Base-by-base conservation (phyloP, 805 yeast genomes). In the Diddensiella santjacobensis region DNA sequence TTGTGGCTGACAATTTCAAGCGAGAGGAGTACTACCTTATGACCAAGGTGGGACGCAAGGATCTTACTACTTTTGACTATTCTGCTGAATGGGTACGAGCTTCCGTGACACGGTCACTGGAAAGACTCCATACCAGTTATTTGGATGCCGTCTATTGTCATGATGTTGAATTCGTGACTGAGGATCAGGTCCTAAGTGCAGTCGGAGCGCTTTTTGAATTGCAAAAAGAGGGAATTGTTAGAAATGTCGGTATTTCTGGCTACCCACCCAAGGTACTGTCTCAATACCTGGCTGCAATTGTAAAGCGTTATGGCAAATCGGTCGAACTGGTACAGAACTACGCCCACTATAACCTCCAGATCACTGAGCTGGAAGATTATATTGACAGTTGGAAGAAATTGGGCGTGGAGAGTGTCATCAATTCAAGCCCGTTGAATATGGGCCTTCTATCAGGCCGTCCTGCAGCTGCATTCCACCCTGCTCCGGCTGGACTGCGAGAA, bases 371-470 rank as follows among this genome's bases (percentile, higher is more conserved):
- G 18, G 66, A 73, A 0, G 69, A 68, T 36, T 79, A 87, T 56
- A 64, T 74, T 35, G 58, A 53, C 2, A 33, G 47, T 18, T 58
- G 59, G 53, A 44, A 44, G 22, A 76, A 75, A 3, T 77, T 83
- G 8, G 77, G 79, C 3, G 71, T 89, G 29, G 71, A 75, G 50
- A 64, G 73, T 52, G 63, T 89, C 11, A 66, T 82, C 61, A 87
- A 85, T 61, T 96, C 91, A 2, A 84, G 95, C 1, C 88, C 93
- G 36, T 70, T 90, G 50, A 80, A 90, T 45, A 90, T 90, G 97
- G 86, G 96, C 3, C 65, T 90, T 49, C 71, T 90, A 48, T 74
- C 95, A 49, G 77, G 83, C 0, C 80, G 74, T 15, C 70, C 73
- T 26, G 84, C 95, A 0, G 83, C 77, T 52, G 62, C 71, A 0